These are phyloP conservation scores for Microstroma glucosiphilum DNA, from an alignment of 1,284 basidiomycete species.

Conservation along the genomic window DNA sequence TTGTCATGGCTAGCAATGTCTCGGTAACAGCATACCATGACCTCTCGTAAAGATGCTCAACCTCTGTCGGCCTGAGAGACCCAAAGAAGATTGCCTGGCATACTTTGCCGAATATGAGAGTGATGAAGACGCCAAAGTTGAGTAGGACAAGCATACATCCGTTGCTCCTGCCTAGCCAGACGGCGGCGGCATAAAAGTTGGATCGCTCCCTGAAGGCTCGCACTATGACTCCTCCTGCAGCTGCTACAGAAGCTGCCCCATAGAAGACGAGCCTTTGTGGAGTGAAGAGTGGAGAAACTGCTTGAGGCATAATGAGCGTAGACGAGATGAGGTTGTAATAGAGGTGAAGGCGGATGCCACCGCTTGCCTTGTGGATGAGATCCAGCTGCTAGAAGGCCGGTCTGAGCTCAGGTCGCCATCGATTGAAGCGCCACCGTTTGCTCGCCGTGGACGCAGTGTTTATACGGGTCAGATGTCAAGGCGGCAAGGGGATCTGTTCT, in stretches of 20 bases:
- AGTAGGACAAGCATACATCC: slow-evolving; percentile 59
- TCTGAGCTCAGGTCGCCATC: too few relatives aligned
- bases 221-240: slow-evolving; percentile 26
- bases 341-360: too few relatives aligned
- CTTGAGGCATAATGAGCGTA: slow-evolving; percentile 7
- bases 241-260: slow-evolving; percentile 26
- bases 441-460: too few relatives aligned
- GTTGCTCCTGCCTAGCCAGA: slow-evolving; percentile 85
- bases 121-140: slow-evolving; percentile 78
- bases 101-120: slow-evolving; percentile 68
- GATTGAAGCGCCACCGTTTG: too few relatives aligned
- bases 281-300: slow-evolving; percentile 15
- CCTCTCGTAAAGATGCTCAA: slow-evolving; percentile 90
- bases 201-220: slow-evolving; percentile 76
- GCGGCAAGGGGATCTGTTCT: too few relatives aligned
- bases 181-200: slow-evolving; percentile 89
- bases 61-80: slow-evolving; percentile 73
- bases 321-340: too few relatives aligned
- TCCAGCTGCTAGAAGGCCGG: too few relatives aligned
- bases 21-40: slow-evolving; percentile 97
- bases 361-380: too few relatives aligned
- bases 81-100: slow-evolving; percentile 90
- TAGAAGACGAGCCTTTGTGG: slow-evolving; percentile 30
- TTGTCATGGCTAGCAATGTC: slow-evolving; percentile 87
- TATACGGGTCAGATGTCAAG: too few relatives aligned